Evolutionary conservation across 1,139 yeast species (phyloP).

Genomic region (Protomyces pachydermus): DNA sequence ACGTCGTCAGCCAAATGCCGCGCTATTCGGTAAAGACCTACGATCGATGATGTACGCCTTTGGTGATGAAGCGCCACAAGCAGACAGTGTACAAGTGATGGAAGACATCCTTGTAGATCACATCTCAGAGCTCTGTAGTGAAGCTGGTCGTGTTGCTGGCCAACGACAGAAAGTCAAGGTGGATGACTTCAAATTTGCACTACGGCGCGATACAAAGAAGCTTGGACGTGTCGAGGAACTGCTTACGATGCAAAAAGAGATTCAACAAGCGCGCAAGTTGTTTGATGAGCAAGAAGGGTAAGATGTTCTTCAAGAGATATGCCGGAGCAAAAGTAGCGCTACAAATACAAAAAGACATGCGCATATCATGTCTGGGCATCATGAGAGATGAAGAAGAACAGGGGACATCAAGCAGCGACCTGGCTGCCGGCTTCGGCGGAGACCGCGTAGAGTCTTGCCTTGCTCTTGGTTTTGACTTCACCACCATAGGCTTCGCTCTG

Average conservation of each 20-base stretch:
- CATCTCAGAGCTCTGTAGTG: constrained; percentile 62
- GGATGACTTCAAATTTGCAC: constrained; percentile 81
- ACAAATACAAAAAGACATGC: neutral
- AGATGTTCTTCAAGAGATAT: neutral
- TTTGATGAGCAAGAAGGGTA: constrained; percentile 51
- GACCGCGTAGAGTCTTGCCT: constrained; percentile 4
- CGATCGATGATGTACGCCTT: constrained; percentile 66
- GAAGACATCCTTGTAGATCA: constrained; percentile 83
- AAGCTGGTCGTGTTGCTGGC: constrained; percentile 52
- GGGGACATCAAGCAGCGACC: neutral
- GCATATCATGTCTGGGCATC: neutral
- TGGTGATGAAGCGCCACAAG: constrained; percentile 79
- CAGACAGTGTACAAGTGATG: constrained; percentile 68
- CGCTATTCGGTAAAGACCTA: neutral
- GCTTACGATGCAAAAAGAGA: constrained; percentile 65
- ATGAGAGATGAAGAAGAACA: no score
- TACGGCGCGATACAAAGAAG: constrained; percentile 76
- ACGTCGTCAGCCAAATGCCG: neutral
- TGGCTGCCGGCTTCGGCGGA: constrained; percentile 6
- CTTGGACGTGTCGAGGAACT: constrained; percentile 80
- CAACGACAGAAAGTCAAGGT: constrained; percentile 69
- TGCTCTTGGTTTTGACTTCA: constrained; percentile 47
- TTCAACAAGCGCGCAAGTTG: constrained; percentile 73
- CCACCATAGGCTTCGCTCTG: constrained; percentile 63
- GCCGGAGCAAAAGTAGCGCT: neutral